These are phyloP conservation scores for Odontarrhena argentea DNA, from an alignment of 345 rosid genomes.

Conservation along the genomic window DNA sequence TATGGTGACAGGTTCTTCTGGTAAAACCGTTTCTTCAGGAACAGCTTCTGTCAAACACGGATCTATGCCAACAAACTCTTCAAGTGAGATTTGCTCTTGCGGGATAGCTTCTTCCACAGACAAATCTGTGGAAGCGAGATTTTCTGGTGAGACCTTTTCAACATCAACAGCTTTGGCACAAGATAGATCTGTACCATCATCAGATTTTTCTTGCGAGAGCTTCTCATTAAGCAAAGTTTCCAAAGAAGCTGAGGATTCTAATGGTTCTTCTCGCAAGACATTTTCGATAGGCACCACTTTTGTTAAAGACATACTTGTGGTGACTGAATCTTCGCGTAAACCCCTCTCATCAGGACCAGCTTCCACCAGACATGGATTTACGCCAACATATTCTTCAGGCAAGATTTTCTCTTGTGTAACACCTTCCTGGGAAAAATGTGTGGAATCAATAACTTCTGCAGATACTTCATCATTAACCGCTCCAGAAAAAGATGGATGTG, in stretches of 20 bases:
- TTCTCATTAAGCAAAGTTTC: conserved; percentile 3
- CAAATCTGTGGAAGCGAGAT: conserved; percentile 21
- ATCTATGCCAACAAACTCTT: conserved; percentile 29
- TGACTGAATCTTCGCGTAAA: conserved; percentile 23
- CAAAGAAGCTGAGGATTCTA: conserved; percentile 18
- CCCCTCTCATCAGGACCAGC: conserved; percentile 11
- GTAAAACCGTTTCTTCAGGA: conserved; percentile 12
- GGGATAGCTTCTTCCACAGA: conserved; percentile 26
- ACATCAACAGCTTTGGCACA: conserved; percentile 18
- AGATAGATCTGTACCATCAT: conserved; percentile 24
- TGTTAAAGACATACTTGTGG: conserved; percentile 11
- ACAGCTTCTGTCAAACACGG: conserved; percentile 13
- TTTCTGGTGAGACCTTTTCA: conserved; percentile 11
- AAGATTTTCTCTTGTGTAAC: conserved; percentile 4
- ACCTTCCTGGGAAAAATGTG: conserved; percentile 1
- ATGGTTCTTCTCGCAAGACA: conserved; percentile 23
- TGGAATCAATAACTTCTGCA: not conserved
- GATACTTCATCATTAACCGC: no score
- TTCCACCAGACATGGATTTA: conserved; percentile 7
- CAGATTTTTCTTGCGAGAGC: conserved; percentile 14
- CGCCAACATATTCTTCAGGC: not conserved
- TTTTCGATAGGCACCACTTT: conserved; percentile 10
- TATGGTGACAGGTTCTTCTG: conserved; percentile 27
- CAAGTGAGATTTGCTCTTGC: conserved; percentile 19
- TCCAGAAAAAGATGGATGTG: no score